phyloP scores from a whole-genome alignment of 306 rosid species.

The Purshia tridentata region DNA sequence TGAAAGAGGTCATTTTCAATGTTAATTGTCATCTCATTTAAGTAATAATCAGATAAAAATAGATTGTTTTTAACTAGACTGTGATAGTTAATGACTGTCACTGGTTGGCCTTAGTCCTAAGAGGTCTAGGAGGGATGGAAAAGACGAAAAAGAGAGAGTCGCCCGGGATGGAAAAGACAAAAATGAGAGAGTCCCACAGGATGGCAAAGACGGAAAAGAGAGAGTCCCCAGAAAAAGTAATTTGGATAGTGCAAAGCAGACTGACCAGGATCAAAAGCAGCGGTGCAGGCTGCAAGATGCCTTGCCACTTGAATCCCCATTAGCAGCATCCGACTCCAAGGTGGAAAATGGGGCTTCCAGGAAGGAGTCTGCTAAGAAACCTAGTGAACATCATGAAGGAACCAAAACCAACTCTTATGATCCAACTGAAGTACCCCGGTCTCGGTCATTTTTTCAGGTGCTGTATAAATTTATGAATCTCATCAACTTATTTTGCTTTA shows the following conservation, averaged over 20 bases:
- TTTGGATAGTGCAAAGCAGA: constrained; percentile 36
- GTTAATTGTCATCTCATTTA: neutral
- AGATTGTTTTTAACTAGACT: neutral
- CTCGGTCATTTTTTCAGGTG: constrained; percentile 73
- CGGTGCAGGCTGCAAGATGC: constrained; percentile 35
- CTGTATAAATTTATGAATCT: constrained; percentile 8
- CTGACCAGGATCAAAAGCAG: constrained; percentile 45
- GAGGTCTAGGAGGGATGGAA: constrained; percentile 73
- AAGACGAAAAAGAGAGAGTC: constrained; percentile 46
- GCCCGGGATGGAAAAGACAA: constrained; percentile 51
- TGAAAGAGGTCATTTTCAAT: neutral
- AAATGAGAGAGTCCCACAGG: constrained; percentile 43
- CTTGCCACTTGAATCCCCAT: constrained; percentile 35
- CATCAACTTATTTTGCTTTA: constrained; percentile 9
- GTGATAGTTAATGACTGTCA: constrained; percentile 8
- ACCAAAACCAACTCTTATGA: constrained; percentile 45
- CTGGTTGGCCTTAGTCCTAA: constrained; percentile 56
- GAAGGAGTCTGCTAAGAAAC: constrained; percentile 45
- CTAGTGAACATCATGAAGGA: constrained; percentile 33
- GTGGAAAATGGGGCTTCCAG: constrained; percentile 33
- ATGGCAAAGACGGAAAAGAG: constrained; percentile 49
- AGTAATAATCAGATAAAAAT: neutral
- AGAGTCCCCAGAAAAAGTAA: constrained; percentile 34
- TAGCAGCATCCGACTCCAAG: constrained; percentile 33
- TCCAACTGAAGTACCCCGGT: constrained; percentile 44